phyloP scores from a whole-genome alignment of 257 asterid genomes.

The Rhazya stricta region DNA sequence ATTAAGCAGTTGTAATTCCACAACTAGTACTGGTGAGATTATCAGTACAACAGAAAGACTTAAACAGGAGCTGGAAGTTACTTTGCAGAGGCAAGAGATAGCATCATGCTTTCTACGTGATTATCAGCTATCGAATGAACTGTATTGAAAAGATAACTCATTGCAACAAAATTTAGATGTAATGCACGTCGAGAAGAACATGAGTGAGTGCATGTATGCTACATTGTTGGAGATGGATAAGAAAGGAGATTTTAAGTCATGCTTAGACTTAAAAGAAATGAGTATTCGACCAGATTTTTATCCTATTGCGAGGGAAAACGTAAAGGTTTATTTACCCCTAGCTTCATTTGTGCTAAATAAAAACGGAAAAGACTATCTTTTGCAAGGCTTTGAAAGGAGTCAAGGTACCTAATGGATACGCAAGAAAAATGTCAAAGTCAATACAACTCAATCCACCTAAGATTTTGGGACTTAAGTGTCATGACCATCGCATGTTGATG shows the following conservation, averaged over 20 bases:
- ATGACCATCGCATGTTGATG: neutral
- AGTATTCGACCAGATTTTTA: neutral
- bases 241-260: neutral
- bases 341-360: neutral
- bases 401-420: neutral
- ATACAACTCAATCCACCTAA: neutral
- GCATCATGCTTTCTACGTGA: slow-evolving; percentile 94
- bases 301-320: neutral
- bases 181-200: neutral
- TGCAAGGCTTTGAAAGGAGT: neutral
- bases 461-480: neutral
- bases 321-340: neutral
- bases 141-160: neutral
- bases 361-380: neutral
- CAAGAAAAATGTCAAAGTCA: neutral
- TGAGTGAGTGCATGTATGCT: neutral
- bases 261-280: neutral
- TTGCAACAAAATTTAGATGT: neutral
- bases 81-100: slow-evolving; percentile 92
- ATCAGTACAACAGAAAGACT: slow-evolving; percentile 96
- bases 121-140: slow-evolving; percentile 90
- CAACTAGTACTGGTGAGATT: slow-evolving; percentile 87
- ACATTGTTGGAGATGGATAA: neutral
- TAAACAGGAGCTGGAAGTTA: slow-evolving; percentile 87
- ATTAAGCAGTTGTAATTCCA: slow-evolving; percentile 64